Base-by-base conservation (phyloP, 176 grass and related monocot species). In the Phoenix dactylifera region DNA sequence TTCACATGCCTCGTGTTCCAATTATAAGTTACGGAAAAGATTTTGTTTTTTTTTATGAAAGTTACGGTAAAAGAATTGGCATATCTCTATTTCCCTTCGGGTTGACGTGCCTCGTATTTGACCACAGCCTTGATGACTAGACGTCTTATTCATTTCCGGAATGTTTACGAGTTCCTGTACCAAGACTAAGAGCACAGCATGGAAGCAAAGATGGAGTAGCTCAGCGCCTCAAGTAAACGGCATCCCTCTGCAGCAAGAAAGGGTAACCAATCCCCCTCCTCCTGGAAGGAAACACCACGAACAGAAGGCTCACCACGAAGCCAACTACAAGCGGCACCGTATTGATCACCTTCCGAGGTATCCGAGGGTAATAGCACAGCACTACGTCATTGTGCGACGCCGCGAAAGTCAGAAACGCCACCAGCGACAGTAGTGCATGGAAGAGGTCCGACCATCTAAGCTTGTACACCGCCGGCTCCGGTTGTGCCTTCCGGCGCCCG, bases 261-360 rank as follows among this genome's bases (percentile, higher is more conserved):
- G 86, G 91, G 57, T 90, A 95, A 2, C 86, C 91, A 63, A 95
- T 87, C 4, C 91, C 91, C 10, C 80, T 76, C 60, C 91, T 77
- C 77, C 25, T 86, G 52, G 91, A 84, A 50, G 91, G 91, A 72
- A 95, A 95, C 68, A 87, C 22, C 25, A 95, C 91, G 64, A 87
- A 90, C 28, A 86, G 68, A 49, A 87, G 57, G 64, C 91, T 95
- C 18, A 95, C 86, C 25, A 79, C 64, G 60, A 95, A 95, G 1
- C 91, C 86, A 6, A 90, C 71, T 52, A 87, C 83, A 17, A 95
- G 74, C 0, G 91, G 91, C 67, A 79, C 74, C 4, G 83, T 76
- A 64, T 90, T 95, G 53, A 73, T 77, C 22, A 87, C 74, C 60
- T 90, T 95, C 78, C 86, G 60, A 50, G 86, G 72, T 77, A 81